A percentile compares a stretch with the other conserved stretches of the same genome.
Conservation (phyloP, 768 basidiomycete genomes). For the Serendipita vermifera region DNA sequence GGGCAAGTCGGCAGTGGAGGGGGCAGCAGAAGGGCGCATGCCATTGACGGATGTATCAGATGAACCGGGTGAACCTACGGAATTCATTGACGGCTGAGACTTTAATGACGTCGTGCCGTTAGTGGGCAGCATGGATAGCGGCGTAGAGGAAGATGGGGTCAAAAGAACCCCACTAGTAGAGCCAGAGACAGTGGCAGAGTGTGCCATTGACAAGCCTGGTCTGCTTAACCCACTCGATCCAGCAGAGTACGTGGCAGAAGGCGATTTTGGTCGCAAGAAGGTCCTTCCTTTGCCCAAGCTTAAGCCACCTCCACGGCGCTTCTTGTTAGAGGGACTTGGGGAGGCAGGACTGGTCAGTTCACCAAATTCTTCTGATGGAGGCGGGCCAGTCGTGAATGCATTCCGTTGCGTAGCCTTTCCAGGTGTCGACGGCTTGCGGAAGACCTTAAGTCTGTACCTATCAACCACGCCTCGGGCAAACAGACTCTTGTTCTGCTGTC, state of each 20-base stretch:
- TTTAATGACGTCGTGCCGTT: conserved; percentile 53
- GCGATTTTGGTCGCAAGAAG: conserved; percentile 63
- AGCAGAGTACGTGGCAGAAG: conserved; percentile 30
- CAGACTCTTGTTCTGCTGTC: conserved; percentile 62
- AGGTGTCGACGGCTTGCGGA: conserved; percentile 60
- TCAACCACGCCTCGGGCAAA: conserved; percentile 90
- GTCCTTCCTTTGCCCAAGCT: conserved; percentile 62
- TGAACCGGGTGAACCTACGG: conserved; percentile 55
- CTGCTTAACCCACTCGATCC: conserved; percentile 12
- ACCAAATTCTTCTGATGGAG: conserved; percentile 38
- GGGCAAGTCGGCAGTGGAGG: conserved; percentile 12
- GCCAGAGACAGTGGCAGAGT: conserved; percentile 5
- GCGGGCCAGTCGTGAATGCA: conserved; percentile 28
- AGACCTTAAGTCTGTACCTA: conserved; percentile 70
- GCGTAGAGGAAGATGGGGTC: conserved; percentile 50
- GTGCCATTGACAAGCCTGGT: not conserved
- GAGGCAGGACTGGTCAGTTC: conserved; percentile 25
- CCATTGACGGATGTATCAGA: conserved; percentile 58
- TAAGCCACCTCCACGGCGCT: conserved; percentile 57
- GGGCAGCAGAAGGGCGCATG: not conserved
- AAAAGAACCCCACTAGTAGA: conserved; percentile 36
- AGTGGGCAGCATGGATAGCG: conserved; percentile 26
- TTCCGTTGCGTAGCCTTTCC: conserved; percentile 32
- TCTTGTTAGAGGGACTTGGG: conserved; percentile 35
- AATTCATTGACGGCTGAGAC: conserved; percentile 66